These are phyloP conservation scores for Umbilicaria muhlenbergii DNA, from an alignment of 495 filamentous ascomycete genomes.

Conservation along the genomic window DNA sequence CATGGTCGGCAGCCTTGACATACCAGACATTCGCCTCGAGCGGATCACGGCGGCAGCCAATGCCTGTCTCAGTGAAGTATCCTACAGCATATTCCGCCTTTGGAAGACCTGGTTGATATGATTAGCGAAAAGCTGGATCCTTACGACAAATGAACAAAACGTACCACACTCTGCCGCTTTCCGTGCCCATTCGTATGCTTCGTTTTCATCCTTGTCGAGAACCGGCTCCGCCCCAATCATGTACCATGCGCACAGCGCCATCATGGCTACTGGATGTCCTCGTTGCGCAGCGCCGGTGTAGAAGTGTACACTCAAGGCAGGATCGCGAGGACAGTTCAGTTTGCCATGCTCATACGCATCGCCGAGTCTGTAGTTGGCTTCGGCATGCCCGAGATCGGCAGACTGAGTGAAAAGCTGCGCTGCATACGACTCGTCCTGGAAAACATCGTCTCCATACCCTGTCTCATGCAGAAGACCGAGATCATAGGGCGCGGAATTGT, in stretches of 20 bases:
- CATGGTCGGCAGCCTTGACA: conserved; percentile 84
- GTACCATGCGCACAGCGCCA: conserved; percentile 98
- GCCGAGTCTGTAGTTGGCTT: conserved; percentile 77
- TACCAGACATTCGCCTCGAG: conserved; percentile 98
- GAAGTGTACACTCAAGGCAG: conserved; percentile 90
- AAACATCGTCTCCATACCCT: conserved; percentile 84
- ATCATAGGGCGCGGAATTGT: conserved; percentile 86
- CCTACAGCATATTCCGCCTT: conserved; percentile 94
- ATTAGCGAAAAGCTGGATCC: not conserved
- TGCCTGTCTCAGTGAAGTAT: conserved; percentile 98
- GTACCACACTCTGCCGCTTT: conserved; percentile 72
- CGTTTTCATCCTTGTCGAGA: conserved; percentile 84
- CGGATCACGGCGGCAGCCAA: conserved; percentile 82
- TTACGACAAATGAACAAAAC: conserved; percentile 10
- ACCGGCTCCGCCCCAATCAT: conserved; percentile 89
- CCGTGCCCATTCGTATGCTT: conserved; percentile 92
- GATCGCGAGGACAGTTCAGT: conserved; percentile 73
- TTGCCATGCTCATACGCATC: conserved; percentile 93
- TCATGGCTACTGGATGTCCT: conserved; percentile 83
- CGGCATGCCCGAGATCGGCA: conserved; percentile 75
- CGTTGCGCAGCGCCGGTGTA: conserved; percentile 83
- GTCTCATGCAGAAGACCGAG: conserved; percentile 74
- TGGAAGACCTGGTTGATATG: conserved; percentile 45
- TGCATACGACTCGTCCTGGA: conserved; percentile 76
- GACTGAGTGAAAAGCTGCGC: conserved; percentile 91